Evolutionary conservation across 2,329 filamentous ascomycete species (phyloP), one percentile per base, ranked within the genome.

Genomic region (Penicillium sp.): DNA sequence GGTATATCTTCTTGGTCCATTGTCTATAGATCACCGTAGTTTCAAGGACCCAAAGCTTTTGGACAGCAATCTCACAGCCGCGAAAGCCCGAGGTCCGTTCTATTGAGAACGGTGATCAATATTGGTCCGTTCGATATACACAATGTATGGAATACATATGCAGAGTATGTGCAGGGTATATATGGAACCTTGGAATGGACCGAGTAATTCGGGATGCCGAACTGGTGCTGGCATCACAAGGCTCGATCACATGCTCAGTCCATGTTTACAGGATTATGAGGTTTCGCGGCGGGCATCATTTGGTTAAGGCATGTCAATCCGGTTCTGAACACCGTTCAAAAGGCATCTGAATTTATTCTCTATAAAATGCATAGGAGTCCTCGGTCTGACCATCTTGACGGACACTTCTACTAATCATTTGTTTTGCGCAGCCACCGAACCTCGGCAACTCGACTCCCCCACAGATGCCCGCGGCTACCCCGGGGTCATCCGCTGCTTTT

Each of bases 371-470:
- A 23, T 23, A 23, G 20, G 20, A n/a, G 13, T 28, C 25, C 32
- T 37, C 46, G 46, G 31, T 23, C 6, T 9, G 8, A 8, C 24
- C 37, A 41, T 33, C 37, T 49, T 44, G 40, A 37, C 27, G 20
- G 24, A 9, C 23, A 35, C 44, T 42, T 18, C 15, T 2, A 18
- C 45, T 46, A 50, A 50, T 48, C 42, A 41, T 6, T 27, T 29
- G 37, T 44, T 27, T n/a, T 20, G 25, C 40, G 28, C 37, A 20
- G 28, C 32, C 15, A 42, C 40, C 49, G 55, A 56, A 66, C 65
- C 65, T 68, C 65, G 65, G 65, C 62, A 67, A 61, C 50, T 66
- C 41, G 42, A 56, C 46, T 62, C 58, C 62, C 62, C 62, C 62
- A 61, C 47, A 54, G 31, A 55, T 47, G 53, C 58, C 63, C 63